Base-by-base conservation (phyloP, 352 stramenopile species). In the Globisporangium perplexum region DNA sequence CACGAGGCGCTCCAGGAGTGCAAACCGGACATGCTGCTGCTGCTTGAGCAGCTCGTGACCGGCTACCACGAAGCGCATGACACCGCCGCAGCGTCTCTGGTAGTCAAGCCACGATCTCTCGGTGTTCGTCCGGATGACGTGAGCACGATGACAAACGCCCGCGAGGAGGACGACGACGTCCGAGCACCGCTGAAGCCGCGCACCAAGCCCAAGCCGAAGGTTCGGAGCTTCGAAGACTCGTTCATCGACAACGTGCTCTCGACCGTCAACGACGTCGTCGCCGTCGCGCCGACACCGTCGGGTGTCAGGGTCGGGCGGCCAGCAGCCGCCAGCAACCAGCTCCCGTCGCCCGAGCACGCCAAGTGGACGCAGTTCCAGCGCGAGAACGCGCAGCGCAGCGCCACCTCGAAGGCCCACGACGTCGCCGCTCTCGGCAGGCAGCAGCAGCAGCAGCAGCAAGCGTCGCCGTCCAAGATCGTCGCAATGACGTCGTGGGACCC, bases 1-100 rank as follows among this genome's bases (percentile, higher is more conserved):
- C 95, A 98, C 56, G 94, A 98, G 50, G 64, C 98, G 28, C 85
- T 98, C 51, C 94, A 98, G 63, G 94, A 98, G 56, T 86, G 86
- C 59, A 96, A 96, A 33, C 69, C 90, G 20, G 68, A 92, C 36
- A 75, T 90, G 50, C 70, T 93, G 4, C 33, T 82, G 49, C 65
- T 98, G 12, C 59, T 98, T 7, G 95, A 98, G 63, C 93, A 98
- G 52, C 77, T 98, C 23, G 69, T 96, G 48, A 96, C 90, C 10
- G 94, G 94, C 0, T 98, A 96, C 63, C 92, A 98, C 68, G 93
- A 98, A 57, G 48, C 82, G 2, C 69, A 97, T 50, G 86, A 97
- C 44, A 62, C 86, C 0, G 60, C 38, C 1, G 20, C 10, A 43
- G 31, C 22, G 4, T 11, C 24, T 39, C 42, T 15, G 3, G 22